Percentiles rank a stretch among this genome's conserved stretches.
phyloP scores from a whole-genome alignment of 768 basidiomycete species.

The Sporobolomyces phaffii region DNA sequence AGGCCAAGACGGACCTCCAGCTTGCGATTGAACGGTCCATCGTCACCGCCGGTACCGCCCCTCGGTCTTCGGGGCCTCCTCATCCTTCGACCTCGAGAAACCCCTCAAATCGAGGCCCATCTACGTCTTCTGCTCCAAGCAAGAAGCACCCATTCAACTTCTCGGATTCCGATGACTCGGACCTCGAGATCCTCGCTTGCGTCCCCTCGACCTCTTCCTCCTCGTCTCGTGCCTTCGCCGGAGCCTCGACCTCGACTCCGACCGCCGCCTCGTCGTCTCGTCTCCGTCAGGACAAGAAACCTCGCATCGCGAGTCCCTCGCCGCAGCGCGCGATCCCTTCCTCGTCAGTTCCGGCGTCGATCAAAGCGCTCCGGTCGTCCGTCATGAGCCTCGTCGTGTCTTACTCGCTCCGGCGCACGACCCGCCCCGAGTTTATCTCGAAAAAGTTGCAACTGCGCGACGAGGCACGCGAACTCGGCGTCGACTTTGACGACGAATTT shows the following conservation, averaged over 20 bases:
- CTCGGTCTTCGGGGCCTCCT: neutral
- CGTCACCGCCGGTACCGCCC: neutral
- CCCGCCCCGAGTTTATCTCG: neutral
- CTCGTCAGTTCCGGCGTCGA: too few species aligned
- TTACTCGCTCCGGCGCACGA: neutral
- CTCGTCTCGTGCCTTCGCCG: too few species aligned
- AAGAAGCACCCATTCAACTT: neutral
- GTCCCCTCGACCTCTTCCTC: neutral
- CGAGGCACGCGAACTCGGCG: neutral
- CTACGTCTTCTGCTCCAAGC: neutral
- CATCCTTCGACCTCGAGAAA: neutral
- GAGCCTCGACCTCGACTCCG: too few species aligned
- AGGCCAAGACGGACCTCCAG: neutral
- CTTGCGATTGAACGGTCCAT: neutral
- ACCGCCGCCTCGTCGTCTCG: too few species aligned
- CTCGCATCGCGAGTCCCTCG: neutral
- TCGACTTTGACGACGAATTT: neutral
- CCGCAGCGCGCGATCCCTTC: too few species aligned
- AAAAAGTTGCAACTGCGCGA: neutral
- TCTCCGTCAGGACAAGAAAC: slow-evolving; percentile 12
- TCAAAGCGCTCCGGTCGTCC: neutral
- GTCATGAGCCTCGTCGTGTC: neutral
- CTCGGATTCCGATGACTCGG: neutral
- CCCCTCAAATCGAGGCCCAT: too few species aligned
- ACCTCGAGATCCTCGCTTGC: neutral